A percentile compares a stretch with the other conserved stretches of the same genome.
Conservation (phyloP, 1,139 yeast genomes). For the Zhuliangozyma blackwelliae region DNA sequence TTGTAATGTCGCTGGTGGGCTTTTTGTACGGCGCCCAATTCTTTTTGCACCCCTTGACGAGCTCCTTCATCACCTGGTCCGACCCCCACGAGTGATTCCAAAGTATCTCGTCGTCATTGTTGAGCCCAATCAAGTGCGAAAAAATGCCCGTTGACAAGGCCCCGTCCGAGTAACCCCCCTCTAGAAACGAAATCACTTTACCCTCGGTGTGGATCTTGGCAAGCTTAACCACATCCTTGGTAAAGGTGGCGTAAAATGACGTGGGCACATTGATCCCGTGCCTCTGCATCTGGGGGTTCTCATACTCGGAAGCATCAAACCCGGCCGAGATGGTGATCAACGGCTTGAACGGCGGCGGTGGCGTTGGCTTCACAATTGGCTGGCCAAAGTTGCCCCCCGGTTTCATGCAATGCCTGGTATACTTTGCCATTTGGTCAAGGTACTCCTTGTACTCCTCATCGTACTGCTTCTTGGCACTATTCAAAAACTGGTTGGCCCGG, state of each 20-base stretch:
- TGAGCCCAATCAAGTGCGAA: slow-evolving; percentile 68
- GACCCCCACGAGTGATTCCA: slow-evolving; percentile 69
- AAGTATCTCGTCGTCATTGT: slow-evolving; percentile 37
- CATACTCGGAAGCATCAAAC: slow-evolving; percentile 85
- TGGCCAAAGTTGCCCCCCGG: slow-evolving; percentile 11
- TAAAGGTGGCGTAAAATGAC: slow-evolving; percentile 68
- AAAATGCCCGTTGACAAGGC: slow-evolving; percentile 79
- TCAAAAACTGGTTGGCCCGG: slow-evolving; percentile 66
- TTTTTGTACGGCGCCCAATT: slow-evolving; percentile 59
- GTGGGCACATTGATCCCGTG: slow-evolving; percentile 85
- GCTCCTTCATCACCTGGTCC: slow-evolving; percentile 59
- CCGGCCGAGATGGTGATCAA: slow-evolving; percentile 77
- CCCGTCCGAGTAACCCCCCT: slow-evolving; percentile 86
- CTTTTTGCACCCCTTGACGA: slow-evolving; percentile 65
- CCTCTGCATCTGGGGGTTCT: slow-evolving; percentile 78
- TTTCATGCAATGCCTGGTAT: slow-evolving; percentile 25
- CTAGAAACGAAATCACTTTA: slow-evolving; percentile 65
- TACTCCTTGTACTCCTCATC: slow-evolving; percentile 35
- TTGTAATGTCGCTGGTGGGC: slow-evolving; percentile 41
- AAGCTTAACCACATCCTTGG: slow-evolving; percentile 65
- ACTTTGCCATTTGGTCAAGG: slow-evolving; percentile 22
- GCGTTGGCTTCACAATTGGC: slow-evolving; percentile 19
- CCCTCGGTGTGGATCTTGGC: slow-evolving; percentile 62
- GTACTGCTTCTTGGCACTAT: slow-evolving; percentile 43
- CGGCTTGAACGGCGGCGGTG: slow-evolving; percentile 61